Evolutionary conservation across 2,329 filamentous ascomycete genomes (phyloP).

Genomic region (Xylariaceae sp.): DNA sequence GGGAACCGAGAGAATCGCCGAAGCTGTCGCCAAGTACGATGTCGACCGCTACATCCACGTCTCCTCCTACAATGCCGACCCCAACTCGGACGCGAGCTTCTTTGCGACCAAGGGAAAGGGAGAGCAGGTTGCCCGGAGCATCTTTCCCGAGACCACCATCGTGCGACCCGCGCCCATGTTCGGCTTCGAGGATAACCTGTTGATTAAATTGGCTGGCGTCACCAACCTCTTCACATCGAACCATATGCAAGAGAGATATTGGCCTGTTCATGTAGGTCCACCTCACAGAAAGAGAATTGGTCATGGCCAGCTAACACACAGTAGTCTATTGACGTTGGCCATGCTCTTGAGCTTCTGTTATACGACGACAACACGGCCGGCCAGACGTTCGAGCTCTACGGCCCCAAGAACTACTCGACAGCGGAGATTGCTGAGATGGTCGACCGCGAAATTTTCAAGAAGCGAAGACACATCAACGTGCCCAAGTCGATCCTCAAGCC

Average conservation of each 20-base stretch:
- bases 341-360: conserved; percentile 87
- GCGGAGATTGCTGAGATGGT: conserved; percentile 86
- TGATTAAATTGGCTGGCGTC: conserved; percentile 81
- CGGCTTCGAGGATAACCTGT: conserved; percentile 91
- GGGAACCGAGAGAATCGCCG: conserved; percentile 88
- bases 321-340: conserved; percentile 86
- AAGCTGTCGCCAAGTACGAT: conserved; percentile 97
- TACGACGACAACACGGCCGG: conserved; percentile 89
- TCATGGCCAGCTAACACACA: conserved; percentile 13
- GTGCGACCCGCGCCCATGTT: conserved; percentile 94
- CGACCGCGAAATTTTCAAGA: conserved; percentile 90
- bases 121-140: conserved; percentile 82
- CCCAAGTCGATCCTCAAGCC: conserved; percentile 83
- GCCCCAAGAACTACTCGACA: conserved; percentile 90
- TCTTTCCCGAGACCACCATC: conserved; percentile 97
- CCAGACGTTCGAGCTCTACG: conserved; percentile 93
- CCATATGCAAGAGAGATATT: conserved; percentile 89
- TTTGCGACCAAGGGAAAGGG: conserved; percentile 88
- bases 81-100: conserved; percentile 84
- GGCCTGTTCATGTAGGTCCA: conserved; percentile 83
- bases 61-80: conserved; percentile 89
- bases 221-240: conserved; percentile 89
- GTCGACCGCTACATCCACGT: conserved; percentile 96
- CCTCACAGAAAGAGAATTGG: not conserved
- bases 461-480: conserved; percentile 88